These are phyloP conservation scores for Pleodorina starrii DNA, from an alignment of 139 green algal species.

Conservation along the genomic window DNA sequence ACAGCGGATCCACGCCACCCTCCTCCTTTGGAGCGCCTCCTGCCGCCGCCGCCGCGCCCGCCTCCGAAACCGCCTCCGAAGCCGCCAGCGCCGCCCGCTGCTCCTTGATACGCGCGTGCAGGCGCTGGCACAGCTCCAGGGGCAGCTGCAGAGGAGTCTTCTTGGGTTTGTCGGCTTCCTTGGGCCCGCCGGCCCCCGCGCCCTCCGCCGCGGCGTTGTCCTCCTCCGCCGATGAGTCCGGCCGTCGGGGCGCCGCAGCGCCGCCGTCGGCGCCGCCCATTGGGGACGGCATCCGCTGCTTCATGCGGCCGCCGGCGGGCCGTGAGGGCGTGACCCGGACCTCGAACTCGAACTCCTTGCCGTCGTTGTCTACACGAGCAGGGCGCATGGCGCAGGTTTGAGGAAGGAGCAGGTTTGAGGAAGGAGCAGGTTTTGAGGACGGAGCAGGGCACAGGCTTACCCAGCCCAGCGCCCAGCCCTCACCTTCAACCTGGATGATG, in stretches of 20 bases:
- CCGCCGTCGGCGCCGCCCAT: background rate
- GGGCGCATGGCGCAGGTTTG: too few species aligned
- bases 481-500: constrained; percentile 5
- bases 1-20: constrained; percentile 5
- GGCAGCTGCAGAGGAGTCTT: constrained; percentile 10
- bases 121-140: constrained; percentile 30
- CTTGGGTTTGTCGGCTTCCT: background rate
- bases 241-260: too few species aligned
- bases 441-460: background rate
- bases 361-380: background rate
- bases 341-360: background rate
- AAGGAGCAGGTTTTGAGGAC: background rate
- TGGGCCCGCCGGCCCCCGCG: background rate
- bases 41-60: background rate
- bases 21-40: background rate
- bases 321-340: background rate
- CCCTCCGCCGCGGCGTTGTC: background rate
- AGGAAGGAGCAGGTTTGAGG: background rate
- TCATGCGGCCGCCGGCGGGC: background rate
- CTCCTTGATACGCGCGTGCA: background rate
- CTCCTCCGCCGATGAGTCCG: background rate
- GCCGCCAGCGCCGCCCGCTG: background rate
- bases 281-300: background rate
- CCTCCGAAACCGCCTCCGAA: too few species aligned
- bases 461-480: background rate